Evolutionary conservation across 2,329 filamentous ascomycete species (phyloP).

Genomic region (Emmonsiellopsis sp.): DNA sequence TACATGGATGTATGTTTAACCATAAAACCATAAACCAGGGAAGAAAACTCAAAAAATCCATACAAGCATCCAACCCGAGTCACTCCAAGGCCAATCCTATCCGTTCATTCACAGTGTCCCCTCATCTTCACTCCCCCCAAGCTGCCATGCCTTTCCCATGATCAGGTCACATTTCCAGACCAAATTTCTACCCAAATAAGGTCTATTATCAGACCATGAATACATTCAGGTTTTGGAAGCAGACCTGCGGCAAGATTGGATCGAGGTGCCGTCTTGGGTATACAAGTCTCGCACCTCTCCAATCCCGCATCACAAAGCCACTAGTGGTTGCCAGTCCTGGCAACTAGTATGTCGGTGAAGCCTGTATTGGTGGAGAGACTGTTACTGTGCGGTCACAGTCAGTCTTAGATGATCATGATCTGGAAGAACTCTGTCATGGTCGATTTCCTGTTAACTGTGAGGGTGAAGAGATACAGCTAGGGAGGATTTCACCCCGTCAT

Average conservation of each 20-base stretch:
- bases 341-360: background rate
- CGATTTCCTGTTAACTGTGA: background rate
- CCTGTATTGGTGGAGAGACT: background rate
- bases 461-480: background rate
- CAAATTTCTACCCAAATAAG: background rate
- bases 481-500: background rate
- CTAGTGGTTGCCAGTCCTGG: background rate
- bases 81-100: no score
- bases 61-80: no score
- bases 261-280: background rate
- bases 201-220: background rate
- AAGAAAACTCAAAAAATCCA: no score
- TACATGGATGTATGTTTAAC: no score
- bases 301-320: background rate
- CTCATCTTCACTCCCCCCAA: no score
- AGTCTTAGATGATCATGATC: background rate
- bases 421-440: background rate
- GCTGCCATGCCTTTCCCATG: no score
- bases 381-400: background rate
- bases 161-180: background rate
- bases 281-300: background rate
- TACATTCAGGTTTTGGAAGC: background rate
- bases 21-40: no score
- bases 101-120: no score
- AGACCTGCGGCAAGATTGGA: background rate